phyloP scores from a whole-genome alignment of 2,329 filamentous ascomycete species.

The Colletotrichum falcatum region DNA sequence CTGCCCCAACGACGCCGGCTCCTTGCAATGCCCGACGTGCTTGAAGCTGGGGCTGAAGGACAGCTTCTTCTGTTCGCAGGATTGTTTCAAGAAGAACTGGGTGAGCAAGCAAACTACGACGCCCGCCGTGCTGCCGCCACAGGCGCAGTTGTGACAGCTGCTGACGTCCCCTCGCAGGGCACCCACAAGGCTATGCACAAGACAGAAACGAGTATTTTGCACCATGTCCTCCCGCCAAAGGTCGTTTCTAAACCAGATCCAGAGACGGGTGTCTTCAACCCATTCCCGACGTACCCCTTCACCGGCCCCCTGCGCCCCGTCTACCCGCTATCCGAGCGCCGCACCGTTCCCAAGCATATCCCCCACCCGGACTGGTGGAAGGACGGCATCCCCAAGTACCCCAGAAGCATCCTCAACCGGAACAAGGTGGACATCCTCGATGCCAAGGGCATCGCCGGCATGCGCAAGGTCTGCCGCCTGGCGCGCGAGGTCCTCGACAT shows the following conservation, averaged over 20 bases:
- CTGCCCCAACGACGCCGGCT: slow-evolving; percentile 87
- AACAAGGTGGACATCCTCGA: slow-evolving; percentile 88
- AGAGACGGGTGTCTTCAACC: slow-evolving; percentile 91
- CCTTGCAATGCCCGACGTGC: slow-evolving; percentile 94
- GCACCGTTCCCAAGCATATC: slow-evolving; percentile 83
- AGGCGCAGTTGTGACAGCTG: slow-evolving; percentile 27
- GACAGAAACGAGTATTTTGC: slow-evolving; percentile 79
- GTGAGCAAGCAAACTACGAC: slow-evolving; percentile 66
- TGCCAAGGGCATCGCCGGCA: slow-evolving; percentile 83
- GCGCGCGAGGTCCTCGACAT: slow-evolving; percentile 94
- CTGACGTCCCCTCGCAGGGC: slow-evolving; percentile 61
- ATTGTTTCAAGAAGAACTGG: slow-evolving; percentile 99
- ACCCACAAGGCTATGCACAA: slow-evolving; percentile 90
- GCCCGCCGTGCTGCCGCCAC: background rate
- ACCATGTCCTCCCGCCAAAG: slow-evolving; percentile 80
- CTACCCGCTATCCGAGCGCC: slow-evolving; percentile 81
- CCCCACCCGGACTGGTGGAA: slow-evolving; percentile 87
- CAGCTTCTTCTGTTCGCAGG: slow-evolving; percentile 97
- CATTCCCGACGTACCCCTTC: slow-evolving; percentile 88
- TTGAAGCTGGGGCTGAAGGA: slow-evolving; percentile 88
- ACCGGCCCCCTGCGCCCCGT: slow-evolving; percentile 86
- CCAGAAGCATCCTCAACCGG: slow-evolving; percentile 71
- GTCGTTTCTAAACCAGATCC: slow-evolving; percentile 91
- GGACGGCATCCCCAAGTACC: slow-evolving; percentile 79
- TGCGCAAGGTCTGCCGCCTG: slow-evolving; percentile 91